Evolutionary conservation across 352 stramenopile genomes (phyloP).

Genomic region (Pilasporangium apinafurcum): DNA sequence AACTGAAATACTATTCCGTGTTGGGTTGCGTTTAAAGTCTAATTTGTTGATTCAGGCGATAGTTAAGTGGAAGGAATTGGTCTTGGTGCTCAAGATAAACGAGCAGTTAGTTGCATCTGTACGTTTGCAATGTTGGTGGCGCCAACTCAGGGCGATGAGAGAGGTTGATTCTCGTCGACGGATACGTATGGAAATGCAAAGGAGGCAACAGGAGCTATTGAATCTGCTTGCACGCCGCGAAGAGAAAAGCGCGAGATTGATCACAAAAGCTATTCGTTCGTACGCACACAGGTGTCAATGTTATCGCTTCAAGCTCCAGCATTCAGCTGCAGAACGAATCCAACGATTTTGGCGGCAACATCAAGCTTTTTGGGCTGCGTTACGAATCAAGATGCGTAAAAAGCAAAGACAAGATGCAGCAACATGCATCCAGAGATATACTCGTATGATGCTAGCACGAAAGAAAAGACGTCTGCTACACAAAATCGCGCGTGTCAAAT

Average conservation of each 20-base stretch:
- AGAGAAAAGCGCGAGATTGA: slow-evolving; percentile 30
- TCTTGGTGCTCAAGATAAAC: slow-evolving; percentile 6
- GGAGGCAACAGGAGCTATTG: slow-evolving; percentile 35
- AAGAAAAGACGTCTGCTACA: slow-evolving; percentile 16
- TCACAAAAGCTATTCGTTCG: slow-evolving; percentile 31
- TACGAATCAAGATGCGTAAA: slow-evolving; percentile 31
- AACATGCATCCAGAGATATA: slow-evolving; percentile 34
- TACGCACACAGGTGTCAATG: slow-evolving; percentile 6
- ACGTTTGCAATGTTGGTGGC: slow-evolving; percentile 57
- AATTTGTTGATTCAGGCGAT: slow-evolving; percentile 36
- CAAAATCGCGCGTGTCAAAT: slow-evolving; percentile 29
- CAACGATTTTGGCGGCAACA: slow-evolving; percentile 48
- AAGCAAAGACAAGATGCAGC: slow-evolving; percentile 27
- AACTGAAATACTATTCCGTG: slow-evolving; percentile 31
- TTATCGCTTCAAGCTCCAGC: slow-evolving; percentile 2
- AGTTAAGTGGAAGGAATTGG: slow-evolving; percentile 30
- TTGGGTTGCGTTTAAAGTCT: slow-evolving; percentile 29
- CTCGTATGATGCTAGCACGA: slow-evolving; percentile 23
- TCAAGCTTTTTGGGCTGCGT: slow-evolving; percentile 33
- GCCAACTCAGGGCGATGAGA: slow-evolving; percentile 21
- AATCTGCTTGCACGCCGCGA: slow-evolving; percentile 32
- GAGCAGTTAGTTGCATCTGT: slow-evolving; percentile 7
- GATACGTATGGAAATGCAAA: slow-evolving; percentile 29
- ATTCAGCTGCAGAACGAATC: slow-evolving; percentile 22
- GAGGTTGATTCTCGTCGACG: slow-evolving; percentile 15